These are phyloP conservation scores for Cercospora berteroae DNA, from an alignment of 2,329 filamentous ascomycete genomes.

Conservation along the genomic window DNA sequence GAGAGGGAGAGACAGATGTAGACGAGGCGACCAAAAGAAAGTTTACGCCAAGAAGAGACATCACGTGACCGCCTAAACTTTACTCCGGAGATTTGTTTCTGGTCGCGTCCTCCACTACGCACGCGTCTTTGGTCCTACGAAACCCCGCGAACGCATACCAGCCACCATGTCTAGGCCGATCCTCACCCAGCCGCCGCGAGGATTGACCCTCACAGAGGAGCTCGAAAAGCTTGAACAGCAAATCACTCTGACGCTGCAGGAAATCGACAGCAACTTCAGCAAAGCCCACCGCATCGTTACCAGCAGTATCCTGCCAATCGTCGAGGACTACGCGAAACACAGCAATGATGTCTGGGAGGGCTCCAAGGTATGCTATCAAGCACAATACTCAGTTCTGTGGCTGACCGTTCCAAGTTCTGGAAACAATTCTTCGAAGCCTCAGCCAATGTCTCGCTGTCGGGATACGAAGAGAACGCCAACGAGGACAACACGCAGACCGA, in stretches of 20 bases:
- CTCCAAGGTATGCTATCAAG: conserved; percentile 67
- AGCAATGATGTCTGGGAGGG: conserved; percentile 95
- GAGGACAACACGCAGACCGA: conserved; percentile 50
- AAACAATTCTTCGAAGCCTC: conserved; percentile 99
- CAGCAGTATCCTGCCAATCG: conserved; percentile 83
- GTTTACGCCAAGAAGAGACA: neutral
- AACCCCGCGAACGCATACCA: neutral
- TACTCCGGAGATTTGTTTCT: neutral
- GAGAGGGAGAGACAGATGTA: no score
- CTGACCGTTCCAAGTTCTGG: conserved; percentile 70
- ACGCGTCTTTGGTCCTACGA: neutral
- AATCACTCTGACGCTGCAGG: conserved; percentile 93
- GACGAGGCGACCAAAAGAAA: no score
- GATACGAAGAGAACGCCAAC: conserved; percentile 79
- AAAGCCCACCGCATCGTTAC: conserved; percentile 95
- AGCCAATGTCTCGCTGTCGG: conserved; percentile 92
- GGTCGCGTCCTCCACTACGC: neutral
- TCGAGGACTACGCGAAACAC: conserved; percentile 93
- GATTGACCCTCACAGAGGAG: conserved; percentile 85
- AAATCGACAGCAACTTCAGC: conserved; percentile 98
- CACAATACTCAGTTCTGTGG: neutral
- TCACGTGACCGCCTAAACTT: neutral
- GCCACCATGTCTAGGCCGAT: conserved; percentile 29
- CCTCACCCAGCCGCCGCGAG: conserved; percentile 49
- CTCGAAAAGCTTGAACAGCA: conserved; percentile 94